These are phyloP conservation scores for Takakia lepidozioides DNA, from an alignment of 225 moss, liverwort and hornwort species.

Conservation along the genomic window DNA sequence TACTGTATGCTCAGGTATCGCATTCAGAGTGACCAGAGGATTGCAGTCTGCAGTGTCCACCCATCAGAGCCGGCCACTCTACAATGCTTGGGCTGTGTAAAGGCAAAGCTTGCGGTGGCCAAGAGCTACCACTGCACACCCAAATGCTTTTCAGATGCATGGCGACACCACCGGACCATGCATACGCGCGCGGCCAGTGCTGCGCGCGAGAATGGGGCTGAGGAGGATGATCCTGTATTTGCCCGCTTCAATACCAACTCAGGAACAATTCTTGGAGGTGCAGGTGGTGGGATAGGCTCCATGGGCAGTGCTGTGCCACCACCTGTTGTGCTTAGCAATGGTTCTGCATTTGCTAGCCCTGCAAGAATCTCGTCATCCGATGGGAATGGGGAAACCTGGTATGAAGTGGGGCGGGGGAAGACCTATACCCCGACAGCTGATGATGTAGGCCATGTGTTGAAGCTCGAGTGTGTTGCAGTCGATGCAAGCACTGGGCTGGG, in stretches of 20 bases:
- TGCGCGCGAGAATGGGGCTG: slow-evolving; percentile 46
- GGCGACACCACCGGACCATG: slow-evolving; percentile 49
- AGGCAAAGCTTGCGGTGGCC: slow-evolving; percentile 38
- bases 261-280: slow-evolving; percentile 20
- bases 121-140: slow-evolving; percentile 52
- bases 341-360: slow-evolving; percentile 44
- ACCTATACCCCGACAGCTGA: slow-evolving; percentile 88
- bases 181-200: slow-evolving; percentile 35
- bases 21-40: slow-evolving; percentile 4
- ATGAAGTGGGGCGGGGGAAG: slow-evolving; percentile 91
- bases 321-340: slow-evolving; percentile 35
- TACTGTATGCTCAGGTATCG: too few relatives aligned
- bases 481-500: slow-evolving; percentile 72
- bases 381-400: slow-evolving; percentile 73
- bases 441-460: slow-evolving; percentile 94
- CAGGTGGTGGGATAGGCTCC: too few relatives aligned
- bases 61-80: slow-evolving; percentile 44
- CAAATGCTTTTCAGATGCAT: slow-evolving; percentile 53
- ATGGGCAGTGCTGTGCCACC: too few relatives aligned
- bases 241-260: too few relatives aligned
- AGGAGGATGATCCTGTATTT: slow-evolving; percentile 24
- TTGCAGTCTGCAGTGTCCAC: slow-evolving; percentile 51
- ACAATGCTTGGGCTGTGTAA: slow-evolving; percentile 46
- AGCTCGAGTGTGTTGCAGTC: slow-evolving; percentile 87
- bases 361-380: slow-evolving; percentile 51